These are phyloP conservation scores for Bretziella fagacearum DNA, from an alignment of 2,329 filamentous ascomycete genomes.

Conservation along the genomic window DNA sequence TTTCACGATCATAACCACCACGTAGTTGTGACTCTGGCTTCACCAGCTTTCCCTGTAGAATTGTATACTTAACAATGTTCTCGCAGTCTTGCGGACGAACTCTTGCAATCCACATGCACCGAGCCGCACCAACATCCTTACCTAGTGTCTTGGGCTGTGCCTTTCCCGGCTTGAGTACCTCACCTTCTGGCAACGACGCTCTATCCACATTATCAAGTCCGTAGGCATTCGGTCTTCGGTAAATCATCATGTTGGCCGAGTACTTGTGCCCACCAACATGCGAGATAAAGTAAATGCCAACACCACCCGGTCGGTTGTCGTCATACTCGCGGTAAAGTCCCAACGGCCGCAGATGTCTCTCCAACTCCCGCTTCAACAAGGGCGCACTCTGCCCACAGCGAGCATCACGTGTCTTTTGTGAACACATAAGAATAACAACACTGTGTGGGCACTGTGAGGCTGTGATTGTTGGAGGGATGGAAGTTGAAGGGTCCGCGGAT, in stretches of 20 bases:
- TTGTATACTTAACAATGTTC: slow-evolving; percentile 74
- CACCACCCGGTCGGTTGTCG: slow-evolving; percentile 77
- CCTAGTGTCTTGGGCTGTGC: slow-evolving; percentile 22
- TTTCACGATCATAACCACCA: slow-evolving; percentile 75
- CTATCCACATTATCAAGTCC: slow-evolving; percentile 28
- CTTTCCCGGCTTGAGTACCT: slow-evolving; percentile 20
- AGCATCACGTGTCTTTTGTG: slow-evolving; percentile 82
- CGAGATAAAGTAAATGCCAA: slow-evolving; percentile 90
- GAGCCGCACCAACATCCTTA: slow-evolving; percentile 45
- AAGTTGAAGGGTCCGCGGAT: slow-evolving; percentile 20
- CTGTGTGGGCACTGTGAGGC: slow-evolving; percentile 55
- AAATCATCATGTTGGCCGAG: slow-evolving; percentile 84
- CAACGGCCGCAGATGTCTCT: slow-evolving; percentile 69
- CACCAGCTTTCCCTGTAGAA: slow-evolving; percentile 84
- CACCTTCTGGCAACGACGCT: slow-evolving; percentile 17
- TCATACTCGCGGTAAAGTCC: slow-evolving; percentile 75
- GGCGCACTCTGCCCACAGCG: slow-evolving; percentile 90
- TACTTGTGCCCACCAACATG: slow-evolving; percentile 97
- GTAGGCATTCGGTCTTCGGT: slow-evolving; percentile 48
- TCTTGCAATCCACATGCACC: slow-evolving; percentile 85
- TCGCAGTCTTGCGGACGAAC: slow-evolving; percentile 80
- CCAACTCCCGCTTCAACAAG: slow-evolving; percentile 71
- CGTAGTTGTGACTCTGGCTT: slow-evolving; percentile 75
- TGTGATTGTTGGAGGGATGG: slow-evolving; percentile 17
- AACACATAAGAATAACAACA: slow-evolving; percentile 83